Base-by-base conservation (phyloP, 352 stramenopile species). In the Phytophthora ohioensis region DNA sequence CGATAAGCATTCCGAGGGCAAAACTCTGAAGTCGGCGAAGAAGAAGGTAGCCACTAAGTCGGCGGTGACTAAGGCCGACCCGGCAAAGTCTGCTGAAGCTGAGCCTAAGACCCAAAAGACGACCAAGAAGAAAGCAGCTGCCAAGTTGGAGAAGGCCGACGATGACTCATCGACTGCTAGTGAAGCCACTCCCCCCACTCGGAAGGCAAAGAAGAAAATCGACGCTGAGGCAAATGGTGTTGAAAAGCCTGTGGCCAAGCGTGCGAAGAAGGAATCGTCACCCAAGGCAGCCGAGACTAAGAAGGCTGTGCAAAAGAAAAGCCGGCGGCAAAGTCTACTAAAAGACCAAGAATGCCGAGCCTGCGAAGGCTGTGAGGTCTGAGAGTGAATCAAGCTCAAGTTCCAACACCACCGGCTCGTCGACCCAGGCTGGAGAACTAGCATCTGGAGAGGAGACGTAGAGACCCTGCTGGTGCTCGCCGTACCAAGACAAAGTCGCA, bases 141-240 rank as follows among this genome's bases (percentile, higher is more conserved):
- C 39, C 5, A 67, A 64, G 51, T 48, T 34, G 9, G 9, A 34
- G 3, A 61, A 73, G 39, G 42, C 15, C 15, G 47, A 56, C 13
- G 62, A 76, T 36, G 55, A 72, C 12, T 69, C 62, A 8, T 70
- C 75, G 45, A 75, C 56, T 64, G 56, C 73, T 52, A 73, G 62
- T 53, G 59, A 76, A 46, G 38, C 34, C 21, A 60, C 54, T 5
- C n/a, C 39, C 48, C 21, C 48, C 7, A 73, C 57, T 54, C 61
- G 60, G 30, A 80, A 84, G 31, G 45, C 43, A 4, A 85, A 82
- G 55, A 86, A 88, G 59, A 85, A 80, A 69, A 64, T 68, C 6
- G 67, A 80, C 5, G 64, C 13, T 32, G 71, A 78, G 17, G 53
- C 54, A n/a, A 69, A 71, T 49, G 36, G 58, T 12, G 36, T 68